Evolutionary conservation across 176 grass and related monocot genomes (phyloP).

Genomic region (Eremochloa ophiuroides): DNA sequence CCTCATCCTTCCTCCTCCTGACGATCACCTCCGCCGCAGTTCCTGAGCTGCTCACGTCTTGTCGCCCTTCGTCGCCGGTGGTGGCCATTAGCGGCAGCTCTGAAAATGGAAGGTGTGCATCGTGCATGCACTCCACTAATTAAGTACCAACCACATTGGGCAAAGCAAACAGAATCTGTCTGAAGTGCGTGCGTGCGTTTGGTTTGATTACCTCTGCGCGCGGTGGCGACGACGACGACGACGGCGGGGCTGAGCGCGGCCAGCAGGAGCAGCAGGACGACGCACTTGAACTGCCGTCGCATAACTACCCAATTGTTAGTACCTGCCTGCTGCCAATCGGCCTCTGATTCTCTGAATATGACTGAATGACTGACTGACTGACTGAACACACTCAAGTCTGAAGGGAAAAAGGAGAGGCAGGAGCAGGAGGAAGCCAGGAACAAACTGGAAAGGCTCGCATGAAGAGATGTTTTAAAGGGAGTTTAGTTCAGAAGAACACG

Average conservation of each 20-base stretch:
- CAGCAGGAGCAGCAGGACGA: slow-evolving; percentile 2
- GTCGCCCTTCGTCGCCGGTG: neutral
- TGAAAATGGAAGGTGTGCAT: neutral
- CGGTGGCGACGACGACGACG: slow-evolving; percentile 12
- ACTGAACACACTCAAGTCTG: neutral
- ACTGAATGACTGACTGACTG: neutral
- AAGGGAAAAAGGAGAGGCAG: neutral
- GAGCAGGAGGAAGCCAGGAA: neutral
- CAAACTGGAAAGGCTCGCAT: neutral
- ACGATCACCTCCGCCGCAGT: neutral
- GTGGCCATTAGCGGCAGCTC: neutral
- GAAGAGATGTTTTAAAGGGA: slow-evolving; percentile 5
- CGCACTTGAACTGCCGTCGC: slow-evolving; percentile 9
- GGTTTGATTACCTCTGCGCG: slow-evolving; percentile 18
- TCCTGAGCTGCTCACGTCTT: neutral
- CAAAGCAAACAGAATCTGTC: neutral
- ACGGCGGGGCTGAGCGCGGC: neutral
- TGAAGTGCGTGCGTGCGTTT: neutral
- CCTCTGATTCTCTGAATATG: too few species aligned
- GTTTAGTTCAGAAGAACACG: neutral
- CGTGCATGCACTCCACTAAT: neutral
- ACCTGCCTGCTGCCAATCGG: neutral
- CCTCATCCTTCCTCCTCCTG: neutral
- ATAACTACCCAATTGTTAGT: neutral
- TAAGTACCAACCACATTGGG: neutral